Percentiles rank a stretch among this genome's conserved stretches.
These are phyloP conservation scores for Helotiales sp. DNA, from an alignment of 2,329 filamentous ascomycete genomes.

Conservation along the genomic window DNA sequence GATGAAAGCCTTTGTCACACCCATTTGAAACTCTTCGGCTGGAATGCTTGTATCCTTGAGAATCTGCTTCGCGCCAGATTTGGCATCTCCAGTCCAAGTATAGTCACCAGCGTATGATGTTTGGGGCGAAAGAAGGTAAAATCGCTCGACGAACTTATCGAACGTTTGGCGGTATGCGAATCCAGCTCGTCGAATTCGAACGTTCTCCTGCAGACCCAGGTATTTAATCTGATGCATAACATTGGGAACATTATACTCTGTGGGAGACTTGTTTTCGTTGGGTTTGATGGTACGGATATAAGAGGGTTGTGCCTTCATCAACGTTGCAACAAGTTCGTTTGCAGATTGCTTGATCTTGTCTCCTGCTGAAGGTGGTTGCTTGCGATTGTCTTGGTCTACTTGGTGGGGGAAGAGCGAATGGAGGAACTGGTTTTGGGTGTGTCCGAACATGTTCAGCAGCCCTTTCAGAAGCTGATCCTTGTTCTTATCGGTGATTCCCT, in stretches of 20 bases:
- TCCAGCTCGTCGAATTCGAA: slow-evolving; percentile 91
- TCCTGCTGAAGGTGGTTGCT: slow-evolving; percentile 89
- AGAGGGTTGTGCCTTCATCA: slow-evolving; percentile 96
- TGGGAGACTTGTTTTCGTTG: slow-evolving; percentile 96
- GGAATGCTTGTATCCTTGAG: slow-evolving; percentile 96
- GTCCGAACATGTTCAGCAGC: slow-evolving; percentile 80
- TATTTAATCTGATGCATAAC: slow-evolving; percentile 99
- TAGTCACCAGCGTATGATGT: slow-evolving; percentile 97
- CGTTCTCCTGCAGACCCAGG: slow-evolving; percentile 98
- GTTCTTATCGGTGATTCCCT: slow-evolving; percentile 99
- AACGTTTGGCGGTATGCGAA: slow-evolving; percentile 97
- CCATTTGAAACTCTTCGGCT: slow-evolving; percentile 93
- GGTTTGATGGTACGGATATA: slow-evolving; percentile 99
- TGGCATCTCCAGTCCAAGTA: slow-evolving; percentile 87
- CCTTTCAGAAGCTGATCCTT: slow-evolving; percentile 97
- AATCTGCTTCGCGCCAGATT: slow-evolving; percentile 87
- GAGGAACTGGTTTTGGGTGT: slow-evolving; percentile 82
- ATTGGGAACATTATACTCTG: slow-evolving; percentile 88
- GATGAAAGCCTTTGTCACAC: slow-evolving; percentile 95
- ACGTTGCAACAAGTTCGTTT: slow-evolving; percentile 88
- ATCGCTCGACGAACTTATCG: slow-evolving; percentile 96
- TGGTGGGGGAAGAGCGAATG: slow-evolving; percentile 88
- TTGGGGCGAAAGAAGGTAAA: slow-evolving; percentile 91
- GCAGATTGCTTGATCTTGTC: slow-evolving; percentile 95
- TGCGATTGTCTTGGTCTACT: slow-evolving; percentile 93